Conservation (phyloP, 352 stramenopile species). For the Phytopythium oedochilum region DNA sequence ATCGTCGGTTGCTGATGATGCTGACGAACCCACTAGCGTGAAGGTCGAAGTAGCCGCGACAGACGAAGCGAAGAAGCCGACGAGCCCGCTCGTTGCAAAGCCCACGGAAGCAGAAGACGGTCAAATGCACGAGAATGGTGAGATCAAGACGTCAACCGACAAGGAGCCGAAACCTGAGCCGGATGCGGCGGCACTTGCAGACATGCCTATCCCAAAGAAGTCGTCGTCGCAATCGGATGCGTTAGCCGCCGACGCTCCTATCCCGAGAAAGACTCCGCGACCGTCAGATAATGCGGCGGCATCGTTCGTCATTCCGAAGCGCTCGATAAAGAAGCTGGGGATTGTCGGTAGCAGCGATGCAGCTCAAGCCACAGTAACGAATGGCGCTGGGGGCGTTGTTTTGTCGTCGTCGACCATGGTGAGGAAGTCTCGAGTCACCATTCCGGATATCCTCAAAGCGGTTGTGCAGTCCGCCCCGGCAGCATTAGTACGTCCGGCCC, state of each 20-base stretch:
- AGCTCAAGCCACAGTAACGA: neutral
- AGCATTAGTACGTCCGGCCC: neutral
- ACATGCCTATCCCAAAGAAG: constrained; percentile 5
- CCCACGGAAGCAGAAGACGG: neutral
- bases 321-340: neutral
- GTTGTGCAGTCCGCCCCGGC: neutral
- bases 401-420: constrained; percentile 1
- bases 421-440: neutral
- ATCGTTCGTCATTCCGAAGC: constrained; percentile 7
- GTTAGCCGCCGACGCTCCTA: neutral
- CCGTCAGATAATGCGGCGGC: neutral
- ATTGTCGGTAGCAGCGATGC: neutral
- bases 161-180: neutral
- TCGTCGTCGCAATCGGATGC: neutral
- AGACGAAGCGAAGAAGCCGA: neutral
- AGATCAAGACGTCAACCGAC: neutral
- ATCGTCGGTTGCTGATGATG: neutral
- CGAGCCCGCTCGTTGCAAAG: neutral
- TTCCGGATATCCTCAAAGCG: constrained; percentile 1
- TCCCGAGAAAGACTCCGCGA: neutral
- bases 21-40: too few relatives aligned
- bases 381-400: neutral
- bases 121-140: neutral
- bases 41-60: neutral
- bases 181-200: neutral